A percentile compares a stretch with the other conserved stretches of the same genome.
Conservation (phyloP, 2,329 filamentous ascomycete genomes). For the Aspergillus sojae region DNA sequence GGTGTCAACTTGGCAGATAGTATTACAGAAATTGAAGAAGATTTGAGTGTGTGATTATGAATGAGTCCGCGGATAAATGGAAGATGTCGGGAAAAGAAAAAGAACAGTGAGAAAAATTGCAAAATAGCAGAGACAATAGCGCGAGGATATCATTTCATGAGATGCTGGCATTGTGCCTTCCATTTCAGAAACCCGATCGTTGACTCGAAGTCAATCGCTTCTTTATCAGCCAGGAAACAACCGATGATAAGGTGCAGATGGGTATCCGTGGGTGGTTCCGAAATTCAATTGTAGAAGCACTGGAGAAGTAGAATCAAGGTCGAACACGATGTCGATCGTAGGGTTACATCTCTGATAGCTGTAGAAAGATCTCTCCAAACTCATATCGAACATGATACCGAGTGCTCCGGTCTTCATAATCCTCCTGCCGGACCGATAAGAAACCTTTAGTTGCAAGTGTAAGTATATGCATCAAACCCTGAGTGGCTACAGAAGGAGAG, state of each 20-base stretch:
- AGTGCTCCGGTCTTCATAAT: conserved; percentile 39
- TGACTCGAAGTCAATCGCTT: neutral
- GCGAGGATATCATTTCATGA: neutral
- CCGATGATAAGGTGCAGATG: neutral
- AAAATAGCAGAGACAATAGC: neutral
- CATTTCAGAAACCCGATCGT: neutral
- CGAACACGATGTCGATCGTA: neutral
- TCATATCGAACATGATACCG: conserved; percentile 24
- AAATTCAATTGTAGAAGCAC: neutral
- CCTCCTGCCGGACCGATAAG: conserved; percentile 64
- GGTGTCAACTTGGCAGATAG: neutral
- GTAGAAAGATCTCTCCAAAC: conserved; percentile 35
- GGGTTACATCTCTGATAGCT: conserved; percentile 18
- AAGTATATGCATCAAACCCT: conserved; percentile 75
- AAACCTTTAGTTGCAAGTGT: conserved; percentile 68
- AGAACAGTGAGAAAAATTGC: neutral
- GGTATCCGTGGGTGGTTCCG: neutral
- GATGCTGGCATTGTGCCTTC: neutral
- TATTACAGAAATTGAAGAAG: neutral
- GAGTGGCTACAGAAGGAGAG: conserved; percentile 65
- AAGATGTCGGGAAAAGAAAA: neutral
- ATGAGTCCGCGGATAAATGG: neutral
- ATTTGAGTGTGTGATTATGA: neutral
- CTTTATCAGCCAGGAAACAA: neutral
- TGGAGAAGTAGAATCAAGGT: neutral